A percentile compares a stretch with the other conserved stretches of the same genome.
phyloP scores from a whole-genome alignment of 192 early-diverging fungal genomes.

The Backusella luteola region DNA sequence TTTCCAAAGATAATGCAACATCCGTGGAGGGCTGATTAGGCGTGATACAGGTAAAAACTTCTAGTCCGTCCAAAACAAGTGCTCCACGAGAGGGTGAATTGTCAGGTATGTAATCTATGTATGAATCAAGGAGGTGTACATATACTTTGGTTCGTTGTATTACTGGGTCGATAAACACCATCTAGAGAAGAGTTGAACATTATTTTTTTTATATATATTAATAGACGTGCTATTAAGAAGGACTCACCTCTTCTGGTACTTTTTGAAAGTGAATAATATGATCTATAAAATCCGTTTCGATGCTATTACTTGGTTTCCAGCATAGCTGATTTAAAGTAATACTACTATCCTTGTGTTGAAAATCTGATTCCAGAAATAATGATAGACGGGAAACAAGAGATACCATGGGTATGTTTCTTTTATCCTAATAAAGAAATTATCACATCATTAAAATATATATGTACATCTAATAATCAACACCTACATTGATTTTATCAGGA shows the following conservation, averaged over 20 bases:
- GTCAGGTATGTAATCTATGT: constrained; percentile 61
- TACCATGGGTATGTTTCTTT: constrained; percentile 52
- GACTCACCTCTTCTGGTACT: constrained; percentile 44
- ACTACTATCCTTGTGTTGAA: constrained; percentile 58
- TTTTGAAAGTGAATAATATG: constrained; percentile 58
- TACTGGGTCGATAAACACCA: constrained; percentile 42
- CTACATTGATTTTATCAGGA: constrained; percentile 43
- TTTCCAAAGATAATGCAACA: constrained; percentile 45
- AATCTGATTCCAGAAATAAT: constrained; percentile 47
- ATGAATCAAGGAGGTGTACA: constrained; percentile 53
- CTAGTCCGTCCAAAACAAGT: constrained; percentile 54
- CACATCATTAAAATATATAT: no score
- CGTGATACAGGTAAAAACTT: constrained; percentile 59
- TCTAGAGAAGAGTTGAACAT: constrained; percentile 23
- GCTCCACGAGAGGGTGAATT: constrained; percentile 48
- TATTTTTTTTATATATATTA: background rate
- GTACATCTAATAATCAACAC: background rate
- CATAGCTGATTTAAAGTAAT: constrained; percentile 53
- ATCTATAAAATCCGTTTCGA: constrained; percentile 41
- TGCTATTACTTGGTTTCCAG: constrained; percentile 32
- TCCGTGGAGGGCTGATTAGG: constrained; percentile 59
- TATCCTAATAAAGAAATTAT: constrained; percentile 29
- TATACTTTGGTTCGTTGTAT: constrained; percentile 57
- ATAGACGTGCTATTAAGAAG: background rate
- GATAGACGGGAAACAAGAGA: constrained; percentile 52